Evolutionary conservation across 352 stramenopile genomes (phyloP).

Genomic region (Pythium dissimile): DNA sequence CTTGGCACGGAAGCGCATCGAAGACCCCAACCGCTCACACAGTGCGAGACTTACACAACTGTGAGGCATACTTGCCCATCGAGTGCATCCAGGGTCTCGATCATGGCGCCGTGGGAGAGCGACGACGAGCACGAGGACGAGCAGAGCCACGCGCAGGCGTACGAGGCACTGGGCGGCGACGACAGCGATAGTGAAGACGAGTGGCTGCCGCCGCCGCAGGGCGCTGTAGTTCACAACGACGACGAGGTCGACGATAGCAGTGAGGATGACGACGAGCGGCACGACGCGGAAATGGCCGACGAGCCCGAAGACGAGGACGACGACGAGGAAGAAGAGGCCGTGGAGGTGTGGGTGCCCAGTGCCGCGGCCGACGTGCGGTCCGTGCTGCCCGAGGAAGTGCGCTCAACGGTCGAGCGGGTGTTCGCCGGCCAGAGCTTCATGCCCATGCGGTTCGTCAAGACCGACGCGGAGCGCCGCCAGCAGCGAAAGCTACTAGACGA

Average conservation of each 20-base stretch:
- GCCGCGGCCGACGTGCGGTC: constrained; percentile 11
- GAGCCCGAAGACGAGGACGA: constrained; percentile 21
- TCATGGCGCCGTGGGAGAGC: constrained; percentile 11
- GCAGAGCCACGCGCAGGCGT: not conserved
- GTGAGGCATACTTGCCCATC: not conserved
- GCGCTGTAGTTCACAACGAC: constrained; percentile 9
- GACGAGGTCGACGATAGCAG: constrained; percentile 15
- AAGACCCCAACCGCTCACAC: not conserved
- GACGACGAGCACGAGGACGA: constrained; percentile 13
- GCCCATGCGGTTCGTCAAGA: constrained; percentile 59
- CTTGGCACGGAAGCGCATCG: constrained; percentile 12
- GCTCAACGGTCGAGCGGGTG: constrained; percentile 53
- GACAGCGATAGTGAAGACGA: constrained; percentile 15
- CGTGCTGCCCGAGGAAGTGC: constrained; percentile 47
- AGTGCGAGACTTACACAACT: not conserved
- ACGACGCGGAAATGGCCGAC: constrained; percentile 19
- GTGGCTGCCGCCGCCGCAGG: constrained; percentile 11
- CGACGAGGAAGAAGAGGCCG: constrained; percentile 21
- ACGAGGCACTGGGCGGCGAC: not conserved
- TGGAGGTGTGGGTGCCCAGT: constrained; percentile 23
- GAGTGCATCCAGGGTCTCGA: not conserved
- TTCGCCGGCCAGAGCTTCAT: constrained; percentile 61
- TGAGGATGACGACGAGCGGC: constrained; percentile 17
- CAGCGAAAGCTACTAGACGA: constrained; percentile 38
- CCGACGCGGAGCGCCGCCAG: constrained; percentile 54